A percentile compares a stretch with the other conserved stretches of the same genome.
phyloP scores from a whole-genome alignment of 1,139 yeast genomes.

The Spathaspora jeffriesii region DNA sequence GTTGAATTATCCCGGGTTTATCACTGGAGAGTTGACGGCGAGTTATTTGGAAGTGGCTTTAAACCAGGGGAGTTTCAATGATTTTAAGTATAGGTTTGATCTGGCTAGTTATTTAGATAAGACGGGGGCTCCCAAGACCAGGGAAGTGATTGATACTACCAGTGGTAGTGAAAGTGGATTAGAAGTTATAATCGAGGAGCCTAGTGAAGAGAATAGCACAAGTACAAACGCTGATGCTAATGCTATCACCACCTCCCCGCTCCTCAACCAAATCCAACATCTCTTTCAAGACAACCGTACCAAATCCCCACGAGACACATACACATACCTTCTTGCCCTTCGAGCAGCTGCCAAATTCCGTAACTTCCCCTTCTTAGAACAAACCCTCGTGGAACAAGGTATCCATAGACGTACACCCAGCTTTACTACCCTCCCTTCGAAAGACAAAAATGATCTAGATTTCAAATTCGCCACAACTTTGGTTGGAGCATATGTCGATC shows the following conservation, averaged over 20 bases:
- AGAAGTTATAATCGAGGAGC: conserved; percentile 10
- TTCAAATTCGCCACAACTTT: conserved; percentile 69
- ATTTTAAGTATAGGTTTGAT: conserved; percentile 53
- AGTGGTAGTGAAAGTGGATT: too few species aligned
- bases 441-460: conserved; percentile 52
- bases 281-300: conserved; percentile 1
- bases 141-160: conserved; percentile 13
- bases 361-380: conserved; percentile 58
- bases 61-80: conserved; percentile 43
- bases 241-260: conserved; percentile 26
- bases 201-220: conserved; percentile 4
- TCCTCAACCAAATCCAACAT: conserved; percentile 16
- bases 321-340: conserved; percentile 63
- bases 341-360: conserved; percentile 62
- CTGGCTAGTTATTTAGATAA: conserved; percentile 44
- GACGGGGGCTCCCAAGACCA: conserved; percentile 21
- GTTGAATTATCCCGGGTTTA: conserved; percentile 37
- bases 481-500: conserved; percentile 52
- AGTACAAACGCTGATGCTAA: background rate
- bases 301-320: conserved; percentile 47
- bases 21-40: conserved; percentile 45
- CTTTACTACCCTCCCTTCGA: conserved; percentile 42
- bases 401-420: conserved; percentile 54
- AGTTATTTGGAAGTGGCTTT: conserved; percentile 58
- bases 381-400: conserved; percentile 81